Evolutionary conservation across 192 early-diverging fungal species (phyloP), one percentile per base, ranked within the genome.

Genomic region (Obelidium mucronatum): DNA sequence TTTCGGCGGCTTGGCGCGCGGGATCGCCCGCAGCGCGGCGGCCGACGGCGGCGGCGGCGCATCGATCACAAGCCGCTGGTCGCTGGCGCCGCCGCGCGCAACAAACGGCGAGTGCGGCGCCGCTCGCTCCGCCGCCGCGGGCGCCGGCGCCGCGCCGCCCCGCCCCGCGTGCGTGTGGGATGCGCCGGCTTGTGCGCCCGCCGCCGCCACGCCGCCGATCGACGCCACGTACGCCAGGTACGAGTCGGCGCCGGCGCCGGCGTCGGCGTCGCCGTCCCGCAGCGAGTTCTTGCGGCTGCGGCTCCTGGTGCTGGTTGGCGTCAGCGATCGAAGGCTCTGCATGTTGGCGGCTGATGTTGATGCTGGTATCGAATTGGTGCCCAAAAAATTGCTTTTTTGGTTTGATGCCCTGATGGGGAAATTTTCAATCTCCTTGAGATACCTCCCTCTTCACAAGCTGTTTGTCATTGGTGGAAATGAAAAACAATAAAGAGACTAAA

Each of bases 21-120:
- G 63, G 22, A 65, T 65, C 22, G 63, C 63, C 26, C 63, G 63
- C 33, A 65, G 63, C 15, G 37, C 34, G 8, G 63, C 63, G 35
- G 63, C 31, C 19, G 34, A 39, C 35, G 63, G 63, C 31, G 63
- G 63, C 34, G 63, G 63, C 34, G 63, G 63, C 35, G 63, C 19
- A 19, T 30, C 28, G 31, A 65, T 65, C 15, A 65, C 22, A 11
- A 65, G 24, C 15, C 28, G 63, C 30, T 22, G 59, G n/a, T 65
- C 28, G 17, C 15, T 39, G 2, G 63, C n/a, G 31, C 33, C 35
- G 8, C 33, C 15, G 11, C 44, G 44, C 11, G 44, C 44, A 6
- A 48, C 44, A 19, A 48, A 19, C 44, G 44, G 44, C 44, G 44
- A 48, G 44, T 6, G 11, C 42, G 42, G 42, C 6, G 42, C 42